Base-by-base conservation (phyloP, 2,329 filamentous ascomycete species). In the Arthrobotrys sphaeroides region DNA sequence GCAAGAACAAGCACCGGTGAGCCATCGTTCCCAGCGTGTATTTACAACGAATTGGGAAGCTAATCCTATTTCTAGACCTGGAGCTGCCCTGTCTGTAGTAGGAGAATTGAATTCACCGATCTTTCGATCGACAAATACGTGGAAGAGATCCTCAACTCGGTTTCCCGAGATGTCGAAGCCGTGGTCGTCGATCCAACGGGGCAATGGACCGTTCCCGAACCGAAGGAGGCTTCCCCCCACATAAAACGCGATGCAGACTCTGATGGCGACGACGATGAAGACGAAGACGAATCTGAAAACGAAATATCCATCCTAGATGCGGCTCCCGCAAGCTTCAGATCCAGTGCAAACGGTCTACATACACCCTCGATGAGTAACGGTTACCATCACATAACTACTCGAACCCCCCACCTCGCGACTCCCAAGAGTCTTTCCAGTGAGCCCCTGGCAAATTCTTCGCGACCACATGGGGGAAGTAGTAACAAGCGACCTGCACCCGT, bases 71-170 rank as follows among this genome's bases (percentile, higher is more conserved):
- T 22, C n/a, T 60, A 80, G 79, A 96, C 95, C 16, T 99, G 95
- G 95, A 86, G 89, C n/a, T 99, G 95, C 80, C 95, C 95, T 0
- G 90, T 97, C 20, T 99, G 95, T 84, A 94, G 90, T 82, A 96
- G 94, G 80, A 83, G 88, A 0, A 90, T 93, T 1, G 88, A 90
- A 0, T 99, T 92, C 82, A 91, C 94, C 59, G 89, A 88, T 53
- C 84, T 99, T 22, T 93, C 92, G 9, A 89, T 98, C 28, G 95
- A 99, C 79, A 91, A 95, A 88, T 97, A 96, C 81, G 93, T 97
- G 13, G 89, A 90, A 80, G 91, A 97, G 77, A 97, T 99, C 65
- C 84, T 99, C 24, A 85, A 88, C 67, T 89, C 87, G 33, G 97
- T 94, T 0, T 83, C 89, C 0, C 86, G 85, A 42, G 89, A 87